A percentile compares a stretch with the other conserved stretches of the same genome.
Conservation (phyloP, 1,284 basidiomycete species). For the Naganishia cerealis region DNA sequence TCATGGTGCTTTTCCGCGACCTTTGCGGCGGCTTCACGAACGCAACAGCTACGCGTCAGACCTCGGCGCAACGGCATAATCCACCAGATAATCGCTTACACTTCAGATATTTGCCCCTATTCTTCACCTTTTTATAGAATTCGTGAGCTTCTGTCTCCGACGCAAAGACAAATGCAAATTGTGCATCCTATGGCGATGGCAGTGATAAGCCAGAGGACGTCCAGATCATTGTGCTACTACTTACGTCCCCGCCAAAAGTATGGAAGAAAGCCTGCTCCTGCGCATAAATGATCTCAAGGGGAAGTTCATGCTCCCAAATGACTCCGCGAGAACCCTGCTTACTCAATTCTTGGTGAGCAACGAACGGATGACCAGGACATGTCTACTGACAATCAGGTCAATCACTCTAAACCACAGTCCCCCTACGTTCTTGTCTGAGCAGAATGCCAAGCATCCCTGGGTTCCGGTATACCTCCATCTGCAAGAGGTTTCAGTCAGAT, state of each 20-base stretch:
- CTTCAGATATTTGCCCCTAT: slow-evolving; percentile 65
- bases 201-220: slow-evolving; percentile 6
- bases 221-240: slow-evolving; percentile 49
- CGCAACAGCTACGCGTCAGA: neutral
- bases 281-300: slow-evolving; percentile 78
- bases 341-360: neutral
- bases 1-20: slow-evolving; percentile 44
- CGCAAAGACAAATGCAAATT: slow-evolving; percentile 81
- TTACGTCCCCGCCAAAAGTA: slow-evolving; percentile 86
- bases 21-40: slow-evolving; percentile 51
- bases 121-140: slow-evolving; percentile 84
- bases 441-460: slow-evolving; percentile 77
- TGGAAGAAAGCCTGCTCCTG: slow-evolving; percentile 91
- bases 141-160: slow-evolving; percentile 82
- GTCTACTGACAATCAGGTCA: slow-evolving; percentile 62
- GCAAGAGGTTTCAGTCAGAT: slow-evolving; percentile 36
- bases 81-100: slow-evolving; percentile 51
- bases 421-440: slow-evolving; percentile 63
- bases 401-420: slow-evolving; percentile 72
- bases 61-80: neutral
- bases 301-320: slow-evolving; percentile 92
- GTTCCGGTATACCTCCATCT: slow-evolving; percentile 83
- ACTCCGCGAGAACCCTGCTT: slow-evolving; percentile 74
- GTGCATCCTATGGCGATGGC: slow-evolving; percentile 41
- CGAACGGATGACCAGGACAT: neutral